A percentile compares a stretch with the other conserved stretches of the same genome.
These are phyloP conservation scores for Croton setiger DNA, from an alignment of 441 rosid genomes.

Conservation along the genomic window DNA sequence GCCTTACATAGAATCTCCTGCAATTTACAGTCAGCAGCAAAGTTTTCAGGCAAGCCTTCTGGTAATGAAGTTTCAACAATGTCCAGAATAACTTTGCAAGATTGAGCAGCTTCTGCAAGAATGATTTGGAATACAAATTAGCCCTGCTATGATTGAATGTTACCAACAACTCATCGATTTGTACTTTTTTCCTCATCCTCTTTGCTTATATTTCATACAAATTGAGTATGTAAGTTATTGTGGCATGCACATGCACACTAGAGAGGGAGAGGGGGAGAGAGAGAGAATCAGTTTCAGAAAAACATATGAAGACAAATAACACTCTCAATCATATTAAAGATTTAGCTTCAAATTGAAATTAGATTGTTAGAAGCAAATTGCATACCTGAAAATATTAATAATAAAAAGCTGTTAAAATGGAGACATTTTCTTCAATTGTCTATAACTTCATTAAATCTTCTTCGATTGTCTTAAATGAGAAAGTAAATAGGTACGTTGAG, in stretches of 20 bases:
- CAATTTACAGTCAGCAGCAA: constrained; percentile 61
- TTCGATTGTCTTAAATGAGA: neutral
- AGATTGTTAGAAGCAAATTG: neutral
- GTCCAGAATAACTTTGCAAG: constrained; percentile 80
- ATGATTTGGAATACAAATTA: constrained; percentile 19
- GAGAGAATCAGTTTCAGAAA: neutral
- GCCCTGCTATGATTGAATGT: neutral
- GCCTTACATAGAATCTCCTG: constrained; percentile 72
- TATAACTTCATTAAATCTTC: neutral
- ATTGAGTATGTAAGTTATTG: neutral
- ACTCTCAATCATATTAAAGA: neutral
- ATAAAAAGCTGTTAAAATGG: neutral
- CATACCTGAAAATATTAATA: neutral
- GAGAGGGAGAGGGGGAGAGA: neutral
- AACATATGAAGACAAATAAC: neutral
- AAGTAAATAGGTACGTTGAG: neutral
- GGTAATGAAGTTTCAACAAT: constrained; percentile 74
- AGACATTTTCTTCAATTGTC: neutral
- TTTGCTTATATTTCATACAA: neutral
- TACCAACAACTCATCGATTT: neutral
- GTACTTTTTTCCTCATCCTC: neutral
- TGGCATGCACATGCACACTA: neutral
- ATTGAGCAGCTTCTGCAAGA: constrained; percentile 87
- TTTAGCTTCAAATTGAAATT: neutral
- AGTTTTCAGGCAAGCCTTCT: constrained; percentile 70